Evolutionary conservation across 345 rosid species (phyloP).

Genomic region (Turritis glabra): DNA sequence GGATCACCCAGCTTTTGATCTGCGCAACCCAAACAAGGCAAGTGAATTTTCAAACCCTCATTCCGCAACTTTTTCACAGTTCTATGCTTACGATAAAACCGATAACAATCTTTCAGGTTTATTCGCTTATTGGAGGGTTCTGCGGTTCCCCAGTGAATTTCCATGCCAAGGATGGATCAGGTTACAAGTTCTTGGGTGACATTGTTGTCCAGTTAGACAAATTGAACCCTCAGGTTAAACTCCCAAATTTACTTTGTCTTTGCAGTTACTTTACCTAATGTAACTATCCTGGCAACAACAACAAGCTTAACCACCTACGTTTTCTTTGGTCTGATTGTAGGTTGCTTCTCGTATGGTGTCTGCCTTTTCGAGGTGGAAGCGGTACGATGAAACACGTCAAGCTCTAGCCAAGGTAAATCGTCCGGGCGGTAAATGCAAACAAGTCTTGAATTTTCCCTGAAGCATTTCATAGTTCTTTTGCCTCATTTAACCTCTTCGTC

Average conservation of each 20-base stretch:
- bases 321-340: conserved; percentile 38
- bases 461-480: not conserved
- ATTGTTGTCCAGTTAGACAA: conserved; percentile 87
- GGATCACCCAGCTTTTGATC: conserved; percentile 84
- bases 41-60: conserved; percentile 13
- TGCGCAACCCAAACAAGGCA: conserved; percentile 93
- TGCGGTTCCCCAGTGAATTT: conserved; percentile 84
- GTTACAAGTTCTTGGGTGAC: conserved; percentile 94
- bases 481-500: not conserved
- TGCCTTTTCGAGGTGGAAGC: conserved; percentile 98
- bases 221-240: conserved; percentile 80
- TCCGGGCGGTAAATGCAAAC: not conserved
- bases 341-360: conserved; percentile 97
- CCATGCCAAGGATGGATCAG: conserved; percentile 96
- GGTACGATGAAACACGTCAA: conserved; percentile 83
- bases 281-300: not conserved
- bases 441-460: not conserved
- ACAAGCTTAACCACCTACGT: not conserved
- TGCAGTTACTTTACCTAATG: not conserved
- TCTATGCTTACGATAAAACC: not conserved
- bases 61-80: not conserved
- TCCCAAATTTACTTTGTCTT: conserved; percentile 2
- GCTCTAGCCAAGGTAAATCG: conserved; percentile 70
- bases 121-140: conserved; percentile 86
- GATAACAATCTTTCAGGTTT: conserved; percentile 51